phyloP scores from a whole-genome alignment of 371 early-diverging fungal species.

The Coemansia sp. region DNA sequence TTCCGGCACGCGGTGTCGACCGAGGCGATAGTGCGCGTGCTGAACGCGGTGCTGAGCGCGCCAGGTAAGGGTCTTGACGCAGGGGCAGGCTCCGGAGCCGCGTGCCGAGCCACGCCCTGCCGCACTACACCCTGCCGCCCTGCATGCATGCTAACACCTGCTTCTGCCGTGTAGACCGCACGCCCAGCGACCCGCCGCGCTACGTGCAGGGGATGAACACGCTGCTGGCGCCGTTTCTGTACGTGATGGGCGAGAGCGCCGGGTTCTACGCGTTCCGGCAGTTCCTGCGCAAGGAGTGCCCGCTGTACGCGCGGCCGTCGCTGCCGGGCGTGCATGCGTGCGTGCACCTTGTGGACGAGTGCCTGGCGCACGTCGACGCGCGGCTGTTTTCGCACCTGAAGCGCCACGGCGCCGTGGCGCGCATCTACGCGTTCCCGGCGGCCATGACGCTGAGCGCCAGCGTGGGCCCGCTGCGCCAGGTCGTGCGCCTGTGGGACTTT shows the following conservation, averaged over 20 bases:
- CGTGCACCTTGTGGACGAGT: constrained; percentile 78
- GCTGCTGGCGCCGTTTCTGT: constrained; percentile 88
- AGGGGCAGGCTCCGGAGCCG: too few species aligned
- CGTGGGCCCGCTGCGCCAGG: constrained; percentile 81
- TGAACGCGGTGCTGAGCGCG: constrained; percentile 86
- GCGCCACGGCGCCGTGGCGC: constrained; percentile 72
- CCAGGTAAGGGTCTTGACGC: constrained; percentile 15
- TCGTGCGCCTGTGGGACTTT: constrained; percentile 89
- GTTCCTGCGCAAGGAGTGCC: constrained; percentile 83
- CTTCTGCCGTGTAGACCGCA: constrained; percentile 35
- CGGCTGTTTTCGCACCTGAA: constrained; percentile 70
- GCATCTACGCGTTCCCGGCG: constrained; percentile 88
- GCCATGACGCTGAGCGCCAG: constrained; percentile 90
- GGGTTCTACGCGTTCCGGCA: constrained; percentile 84
- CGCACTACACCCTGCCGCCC: not conserved
- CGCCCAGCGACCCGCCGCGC: constrained; percentile 54
- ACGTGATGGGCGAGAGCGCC: constrained; percentile 88
- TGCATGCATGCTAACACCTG: not conserved
- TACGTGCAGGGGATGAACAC: constrained; percentile 98
- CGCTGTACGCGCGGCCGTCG: constrained; percentile 88
- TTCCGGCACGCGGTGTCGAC: constrained; percentile 76
- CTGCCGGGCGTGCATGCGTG: constrained; percentile 93
- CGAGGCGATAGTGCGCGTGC: constrained; percentile 72
- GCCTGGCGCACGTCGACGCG: constrained; percentile 74
- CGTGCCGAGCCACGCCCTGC: too few species aligned